Evolutionary conservation across 768 basidiomycete species (phyloP).

Genomic region (Baorangia bicolor): DNA sequence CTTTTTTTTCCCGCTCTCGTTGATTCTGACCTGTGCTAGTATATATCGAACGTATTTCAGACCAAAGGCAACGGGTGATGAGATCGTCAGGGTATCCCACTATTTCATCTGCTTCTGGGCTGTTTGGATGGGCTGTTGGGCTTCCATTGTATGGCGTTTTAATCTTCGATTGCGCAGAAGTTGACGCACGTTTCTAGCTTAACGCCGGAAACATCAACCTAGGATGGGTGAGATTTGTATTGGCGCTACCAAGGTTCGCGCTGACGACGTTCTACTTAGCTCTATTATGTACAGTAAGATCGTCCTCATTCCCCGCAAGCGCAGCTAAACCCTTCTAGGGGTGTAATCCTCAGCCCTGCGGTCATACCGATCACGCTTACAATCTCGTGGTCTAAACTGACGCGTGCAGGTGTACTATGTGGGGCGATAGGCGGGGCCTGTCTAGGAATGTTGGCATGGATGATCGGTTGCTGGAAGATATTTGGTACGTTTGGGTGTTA

Average conservation of each 20-base stretch:
- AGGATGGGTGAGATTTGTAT: constrained; percentile 39
- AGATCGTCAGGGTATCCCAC: constrained; percentile 42
- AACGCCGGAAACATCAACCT: constrained; percentile 46
- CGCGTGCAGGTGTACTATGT: constrained; percentile 37
- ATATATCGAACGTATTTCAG: constrained; percentile 41
- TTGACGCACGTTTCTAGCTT: constrained; percentile 30
- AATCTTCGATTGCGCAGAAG: background rate
- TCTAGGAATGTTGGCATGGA: constrained; percentile 49
- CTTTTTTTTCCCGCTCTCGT: background rate
- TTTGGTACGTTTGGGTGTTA: constrained; percentile 31
- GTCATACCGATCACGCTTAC: constrained; percentile 51
- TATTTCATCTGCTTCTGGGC: constrained; percentile 44
- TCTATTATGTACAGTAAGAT: constrained; percentile 47
- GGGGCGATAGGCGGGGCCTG: constrained; percentile 43
- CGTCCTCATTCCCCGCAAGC: background rate
- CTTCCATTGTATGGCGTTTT: constrained; percentile 32
- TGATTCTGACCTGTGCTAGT: constrained; percentile 11
- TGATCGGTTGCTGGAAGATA: constrained; percentile 51
- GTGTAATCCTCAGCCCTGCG: constrained; percentile 48
- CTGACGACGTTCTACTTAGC: constrained; percentile 16
- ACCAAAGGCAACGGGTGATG: constrained; percentile 36
- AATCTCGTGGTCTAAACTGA: constrained; percentile 47
- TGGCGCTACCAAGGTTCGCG: background rate
- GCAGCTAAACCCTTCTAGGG: constrained; percentile 30
- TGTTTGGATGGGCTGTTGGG: constrained; percentile 45